phyloP scores from a whole-genome alignment of 306 rosid genomes.

The Sicyos edulis region DNA sequence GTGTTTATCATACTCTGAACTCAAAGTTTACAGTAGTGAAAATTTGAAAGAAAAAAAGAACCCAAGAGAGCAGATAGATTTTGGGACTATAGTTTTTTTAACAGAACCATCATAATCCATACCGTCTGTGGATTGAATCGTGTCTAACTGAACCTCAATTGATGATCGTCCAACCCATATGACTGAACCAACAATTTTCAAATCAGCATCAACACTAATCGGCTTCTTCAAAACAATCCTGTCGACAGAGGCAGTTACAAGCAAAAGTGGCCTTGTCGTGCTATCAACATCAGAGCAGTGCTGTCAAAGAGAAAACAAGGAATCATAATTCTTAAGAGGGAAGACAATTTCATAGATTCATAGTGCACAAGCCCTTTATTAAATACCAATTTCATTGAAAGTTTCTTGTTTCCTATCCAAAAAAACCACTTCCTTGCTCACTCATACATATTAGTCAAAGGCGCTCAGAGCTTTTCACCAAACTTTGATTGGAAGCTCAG shows the following conservation, averaged over 20 bases:
- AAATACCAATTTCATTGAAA: not conserved
- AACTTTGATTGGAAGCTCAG: not conserved
- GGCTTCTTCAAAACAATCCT: slow-evolving; percentile 84
- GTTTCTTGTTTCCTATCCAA: no score
- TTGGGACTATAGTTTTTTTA: not conserved
- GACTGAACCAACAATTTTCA: slow-evolving; percentile 79
- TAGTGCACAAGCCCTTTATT: not conserved
- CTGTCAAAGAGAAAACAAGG: slow-evolving; percentile 38
- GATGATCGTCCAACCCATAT: slow-evolving; percentile 95
- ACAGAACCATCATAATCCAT: slow-evolving; percentile 7
- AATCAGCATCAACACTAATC: slow-evolving; percentile 69
- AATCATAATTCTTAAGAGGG: not conserved
- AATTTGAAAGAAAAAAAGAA: not conserved
- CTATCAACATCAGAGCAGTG: slow-evolving; percentile 75
- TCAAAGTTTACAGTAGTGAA: not conserved
- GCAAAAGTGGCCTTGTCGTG: slow-evolving; percentile 79
- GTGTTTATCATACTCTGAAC: not conserved
- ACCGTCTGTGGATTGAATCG: slow-evolving; percentile 62
- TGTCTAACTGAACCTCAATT: slow-evolving; percentile 80
- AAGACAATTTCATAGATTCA: not conserved
- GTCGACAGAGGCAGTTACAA: slow-evolving; percentile 92
- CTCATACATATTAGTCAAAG: not conserved
- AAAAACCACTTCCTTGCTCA: not conserved
- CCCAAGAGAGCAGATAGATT: not conserved
- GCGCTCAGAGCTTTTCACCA: not conserved